phyloP scores from a whole-genome alignment of 2,329 filamentous ascomycete genomes.

The Sporothrix variecibatus region DNA sequence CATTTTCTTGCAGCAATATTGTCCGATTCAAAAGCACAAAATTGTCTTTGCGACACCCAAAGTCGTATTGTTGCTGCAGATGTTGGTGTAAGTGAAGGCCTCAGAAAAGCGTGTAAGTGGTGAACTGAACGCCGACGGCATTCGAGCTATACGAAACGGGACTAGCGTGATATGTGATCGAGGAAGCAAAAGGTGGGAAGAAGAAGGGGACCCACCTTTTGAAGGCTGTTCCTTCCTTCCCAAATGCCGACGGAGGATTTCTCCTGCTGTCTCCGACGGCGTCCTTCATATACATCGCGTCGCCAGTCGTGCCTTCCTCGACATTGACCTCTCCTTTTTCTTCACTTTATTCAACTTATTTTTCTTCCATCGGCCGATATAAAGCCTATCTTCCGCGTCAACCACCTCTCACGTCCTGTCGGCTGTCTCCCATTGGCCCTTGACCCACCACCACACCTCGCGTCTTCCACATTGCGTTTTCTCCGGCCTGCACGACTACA shows the following conservation, averaged over 20 bases:
- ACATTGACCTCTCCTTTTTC: background rate
- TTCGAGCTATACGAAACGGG: background rate
- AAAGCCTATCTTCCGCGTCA: background rate
- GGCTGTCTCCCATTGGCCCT: background rate
- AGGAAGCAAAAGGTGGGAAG: background rate
- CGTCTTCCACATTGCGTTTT: background rate
- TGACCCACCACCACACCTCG: background rate
- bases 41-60: background rate
- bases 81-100: background rate
- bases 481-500: background rate
- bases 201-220: background rate
- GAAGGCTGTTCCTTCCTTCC: background rate
- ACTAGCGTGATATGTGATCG: background rate
- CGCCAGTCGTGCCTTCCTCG: background rate
- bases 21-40: background rate
- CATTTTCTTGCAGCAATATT: background rate
- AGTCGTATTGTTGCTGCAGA: background rate
- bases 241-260: slow-evolving; percentile 4
- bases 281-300: slow-evolving; percentile 8
- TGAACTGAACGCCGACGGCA: slow-evolving; percentile 20
- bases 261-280: slow-evolving; percentile 2
- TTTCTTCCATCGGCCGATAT: background rate
- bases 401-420: background rate
- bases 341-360: background rate
- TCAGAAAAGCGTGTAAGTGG: slow-evolving; percentile 9